Conservation (phyloP, 768 basidiomycete species). For the Amanita thiersii region DNA sequence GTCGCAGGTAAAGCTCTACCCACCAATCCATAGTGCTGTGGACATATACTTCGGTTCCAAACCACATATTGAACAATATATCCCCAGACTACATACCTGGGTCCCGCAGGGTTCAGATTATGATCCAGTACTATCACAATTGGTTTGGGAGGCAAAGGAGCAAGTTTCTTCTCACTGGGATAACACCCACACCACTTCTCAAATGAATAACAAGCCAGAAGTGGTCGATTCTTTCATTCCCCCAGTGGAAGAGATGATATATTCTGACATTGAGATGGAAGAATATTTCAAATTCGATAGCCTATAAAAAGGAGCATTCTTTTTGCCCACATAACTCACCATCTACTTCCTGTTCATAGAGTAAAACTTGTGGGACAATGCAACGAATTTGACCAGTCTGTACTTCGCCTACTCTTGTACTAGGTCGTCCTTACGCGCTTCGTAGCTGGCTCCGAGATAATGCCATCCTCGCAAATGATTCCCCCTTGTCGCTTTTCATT, state of each 20-base stretch:
- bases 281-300: conserved; percentile 14
- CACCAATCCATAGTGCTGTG: not conserved
- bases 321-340: too few relatives aligned
- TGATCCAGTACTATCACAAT: not conserved
- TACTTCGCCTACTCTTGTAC: conserved; percentile 3
- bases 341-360: too few relatives aligned
- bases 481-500: conserved; percentile 42
- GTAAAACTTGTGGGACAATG: too few relatives aligned
- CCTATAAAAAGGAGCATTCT: too few relatives aligned
- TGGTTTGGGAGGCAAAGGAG: not conserved
- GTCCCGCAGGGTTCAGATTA: not conserved
- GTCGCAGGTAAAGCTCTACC: not conserved
- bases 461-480: conserved; percentile 22
- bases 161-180: not conserved
- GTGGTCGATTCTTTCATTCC: too few relatives aligned
- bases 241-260: not conserved
- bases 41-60: conserved; percentile 1
- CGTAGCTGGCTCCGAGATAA: conserved; percentile 19
- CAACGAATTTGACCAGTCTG: too few relatives aligned
- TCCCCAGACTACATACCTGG: conserved; percentile 6
- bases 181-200: too few relatives aligned
- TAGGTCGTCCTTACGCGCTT: conserved; percentile 33
- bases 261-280: conserved; percentile 9
- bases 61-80: conserved; percentile 3
- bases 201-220: too few relatives aligned